phyloP scores from a whole-genome alignment of 1,139 yeast species.

The Eremothecium sinecaudum region DNA sequence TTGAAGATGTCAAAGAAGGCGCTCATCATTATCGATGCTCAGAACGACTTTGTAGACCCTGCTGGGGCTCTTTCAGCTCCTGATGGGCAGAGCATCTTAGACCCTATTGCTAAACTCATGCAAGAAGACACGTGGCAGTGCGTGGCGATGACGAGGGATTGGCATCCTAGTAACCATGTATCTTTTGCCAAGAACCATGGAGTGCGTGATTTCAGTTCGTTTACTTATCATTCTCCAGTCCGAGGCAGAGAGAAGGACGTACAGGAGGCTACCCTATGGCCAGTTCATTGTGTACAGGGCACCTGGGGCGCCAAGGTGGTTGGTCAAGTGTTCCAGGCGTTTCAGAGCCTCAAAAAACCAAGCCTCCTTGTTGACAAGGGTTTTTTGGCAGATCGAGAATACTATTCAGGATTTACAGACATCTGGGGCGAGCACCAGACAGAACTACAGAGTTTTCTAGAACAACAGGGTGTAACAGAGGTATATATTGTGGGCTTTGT shows the following conservation, averaged over 20 bases:
- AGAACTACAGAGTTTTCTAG: constrained; percentile 45
- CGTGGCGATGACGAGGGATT: constrained; percentile 70
- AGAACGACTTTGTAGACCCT: constrained; percentile 77
- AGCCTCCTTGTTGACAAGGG: constrained; percentile 56
- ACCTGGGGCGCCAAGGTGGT: constrained; percentile 61
- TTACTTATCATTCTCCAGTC: constrained; percentile 48
- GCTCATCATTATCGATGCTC: constrained; percentile 66
- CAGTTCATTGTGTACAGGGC: constrained; percentile 77
- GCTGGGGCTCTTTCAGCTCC: constrained; percentile 67
- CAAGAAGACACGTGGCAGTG: constrained; percentile 44
- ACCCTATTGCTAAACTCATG: constrained; percentile 38
- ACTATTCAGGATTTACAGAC: constrained; percentile 83
- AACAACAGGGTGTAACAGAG: constrained; percentile 39
- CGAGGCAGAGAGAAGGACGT: constrained; percentile 23
- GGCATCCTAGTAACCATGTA: constrained; percentile 75
- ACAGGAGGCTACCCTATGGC: constrained; percentile 56
- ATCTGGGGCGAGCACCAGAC: constrained; percentile 67
- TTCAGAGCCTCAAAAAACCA: constrained; percentile 22
- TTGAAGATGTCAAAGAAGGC: constrained; percentile 37
- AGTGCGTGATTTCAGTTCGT: constrained; percentile 43
- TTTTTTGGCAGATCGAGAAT: constrained; percentile 59
- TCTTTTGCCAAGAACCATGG: constrained; percentile 72
- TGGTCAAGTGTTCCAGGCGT: constrained; percentile 32
- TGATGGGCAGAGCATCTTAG: constrained; percentile 53
- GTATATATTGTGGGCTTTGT: constrained; percentile 79